phyloP scores from a whole-genome alignment of 345 rosid species.

The Eucalyptus regnans region DNA sequence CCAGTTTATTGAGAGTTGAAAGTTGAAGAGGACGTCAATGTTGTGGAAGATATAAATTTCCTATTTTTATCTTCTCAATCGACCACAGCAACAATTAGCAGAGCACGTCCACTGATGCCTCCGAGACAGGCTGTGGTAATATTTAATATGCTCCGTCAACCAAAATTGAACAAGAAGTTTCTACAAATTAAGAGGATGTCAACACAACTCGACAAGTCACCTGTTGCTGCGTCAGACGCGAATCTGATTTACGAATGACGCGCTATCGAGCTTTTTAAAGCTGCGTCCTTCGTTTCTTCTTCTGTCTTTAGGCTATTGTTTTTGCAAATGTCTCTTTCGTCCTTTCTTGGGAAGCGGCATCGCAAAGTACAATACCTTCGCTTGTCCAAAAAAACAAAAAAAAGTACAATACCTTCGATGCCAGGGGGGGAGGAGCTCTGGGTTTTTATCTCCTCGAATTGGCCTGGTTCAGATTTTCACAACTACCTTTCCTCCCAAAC shows the following conservation, averaged over 20 bases:
- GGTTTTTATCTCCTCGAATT: not conserved
- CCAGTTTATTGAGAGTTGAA: not conserved
- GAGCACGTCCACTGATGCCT: not conserved
- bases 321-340: not conserved
- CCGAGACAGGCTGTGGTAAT: not conserved
- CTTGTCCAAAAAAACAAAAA: no score
- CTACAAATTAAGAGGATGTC: not conserved
- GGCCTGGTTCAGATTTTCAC: not conserved
- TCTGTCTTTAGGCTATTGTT: not conserved
- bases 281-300: not conserved
- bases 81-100: not conserved
- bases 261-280: not conserved
- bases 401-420: not conserved
- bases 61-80: not conserved
- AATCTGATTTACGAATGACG: not conserved
- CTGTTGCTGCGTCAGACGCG: not conserved
- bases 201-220: not conserved
- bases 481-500: not conserved
- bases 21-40: not conserved
- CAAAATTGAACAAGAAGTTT: not conserved
- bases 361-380: not conserved
- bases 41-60: not conserved
- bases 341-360: not conserved
- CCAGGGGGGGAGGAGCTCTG: not conserved
- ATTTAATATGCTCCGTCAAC: not conserved